Percentiles rank a stretch among this genome's conserved stretches.
Evolutionary conservation across 1,139 yeast species (phyloP).

Genomic region (Lodderomyces theae): DNA sequence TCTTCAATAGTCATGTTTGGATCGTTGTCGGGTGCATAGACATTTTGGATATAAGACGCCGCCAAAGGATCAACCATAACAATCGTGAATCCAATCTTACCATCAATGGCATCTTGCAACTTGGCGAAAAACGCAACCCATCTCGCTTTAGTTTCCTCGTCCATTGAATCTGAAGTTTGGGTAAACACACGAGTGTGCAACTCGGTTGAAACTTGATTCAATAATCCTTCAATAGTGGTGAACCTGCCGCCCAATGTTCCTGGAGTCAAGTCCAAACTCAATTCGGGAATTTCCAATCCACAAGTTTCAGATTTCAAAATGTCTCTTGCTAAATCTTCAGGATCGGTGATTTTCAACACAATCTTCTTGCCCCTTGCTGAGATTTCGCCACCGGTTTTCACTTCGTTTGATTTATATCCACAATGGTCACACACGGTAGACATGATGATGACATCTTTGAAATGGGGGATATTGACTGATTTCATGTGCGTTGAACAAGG

Average conservation of each 20-base stretch:
- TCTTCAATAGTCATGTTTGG: constrained; percentile 94
- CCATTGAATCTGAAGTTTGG: constrained; percentile 91
- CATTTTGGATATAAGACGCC: constrained; percentile 92
- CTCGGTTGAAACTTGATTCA: constrained; percentile 87
- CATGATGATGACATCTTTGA: constrained; percentile 96
- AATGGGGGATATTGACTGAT: constrained; percentile 93
- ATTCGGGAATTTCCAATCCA: constrained; percentile 80
- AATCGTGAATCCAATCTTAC: constrained; percentile 79
- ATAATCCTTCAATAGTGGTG: constrained; percentile 92
- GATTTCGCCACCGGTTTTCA: constrained; percentile 96
- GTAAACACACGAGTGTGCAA: constrained; percentile 81
- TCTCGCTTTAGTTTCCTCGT: constrained; percentile 63
- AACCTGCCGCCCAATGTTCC: constrained; percentile 98
- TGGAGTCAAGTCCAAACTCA: constrained; percentile 85
- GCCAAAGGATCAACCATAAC: constrained; percentile 93
- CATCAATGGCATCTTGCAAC: constrained; percentile 78
- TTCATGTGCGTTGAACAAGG: constrained; percentile 95
- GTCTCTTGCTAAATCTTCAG: constrained; percentile 93
- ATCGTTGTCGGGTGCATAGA: constrained; percentile 96
- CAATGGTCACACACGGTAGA: constrained; percentile 89
- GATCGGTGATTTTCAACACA: constrained; percentile 74
- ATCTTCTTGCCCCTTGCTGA: constrained; percentile 82
- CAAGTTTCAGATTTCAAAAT: constrained; percentile 94
- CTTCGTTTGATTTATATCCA: constrained; percentile 97
- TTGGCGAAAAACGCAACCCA: constrained; percentile 80